Conservation (phyloP, 2,329 filamentous ascomycete species). For the Monilinia laxa region DNA sequence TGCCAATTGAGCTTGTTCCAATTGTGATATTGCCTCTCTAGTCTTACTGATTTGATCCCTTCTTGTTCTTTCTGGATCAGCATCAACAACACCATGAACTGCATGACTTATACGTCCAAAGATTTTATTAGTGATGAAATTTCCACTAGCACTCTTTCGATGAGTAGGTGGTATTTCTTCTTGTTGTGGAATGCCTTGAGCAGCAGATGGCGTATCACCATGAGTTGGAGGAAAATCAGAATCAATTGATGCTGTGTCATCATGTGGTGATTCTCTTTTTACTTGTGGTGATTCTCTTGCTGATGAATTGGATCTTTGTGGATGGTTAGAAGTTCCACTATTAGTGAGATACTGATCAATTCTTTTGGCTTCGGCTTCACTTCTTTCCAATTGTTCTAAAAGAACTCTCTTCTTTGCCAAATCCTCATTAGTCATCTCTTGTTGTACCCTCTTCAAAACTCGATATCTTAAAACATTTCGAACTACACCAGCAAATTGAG, state of each 20-base stretch:
- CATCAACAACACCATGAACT: slow-evolving; percentile 92
- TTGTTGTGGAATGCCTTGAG: slow-evolving; percentile 65
- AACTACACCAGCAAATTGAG: slow-evolving; percentile 94
- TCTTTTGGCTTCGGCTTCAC: slow-evolving; percentile 86
- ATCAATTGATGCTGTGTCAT: slow-evolving; percentile 88
- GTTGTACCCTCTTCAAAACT: slow-evolving; percentile 90
- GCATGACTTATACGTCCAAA: slow-evolving; percentile 95
- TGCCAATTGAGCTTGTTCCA: slow-evolving; percentile 87
- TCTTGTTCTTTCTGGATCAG: slow-evolving; percentile 89
- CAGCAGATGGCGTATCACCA: slow-evolving; percentile 72
- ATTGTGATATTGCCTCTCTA: slow-evolving; percentile 76
- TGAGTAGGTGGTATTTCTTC: slow-evolving; percentile 53
- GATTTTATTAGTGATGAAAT: slow-evolving; percentile 88
- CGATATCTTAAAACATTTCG: slow-evolving; percentile 84
- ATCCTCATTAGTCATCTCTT: slow-evolving; percentile 95
- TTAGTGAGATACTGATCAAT: slow-evolving; percentile 89
- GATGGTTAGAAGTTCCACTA: slow-evolving; percentile 61
- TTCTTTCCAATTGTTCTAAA: slow-evolving; percentile 86
- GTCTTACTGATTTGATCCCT: slow-evolving; percentile 96
- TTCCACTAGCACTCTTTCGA: slow-evolving; percentile 80
- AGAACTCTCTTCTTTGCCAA: slow-evolving; percentile 80
- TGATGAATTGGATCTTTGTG: slow-evolving; percentile 64
- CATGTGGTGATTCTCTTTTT: slow-evolving; percentile 55
- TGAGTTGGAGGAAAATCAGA: slow-evolving; percentile 94
- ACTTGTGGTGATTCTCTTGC: slow-evolving; percentile 52